A percentile compares a stretch with the other conserved stretches of the same genome.
Evolutionary conservation across 2,329 filamentous ascomycete genomes (phyloP).

Genomic region (Penicillium sp.): DNA sequence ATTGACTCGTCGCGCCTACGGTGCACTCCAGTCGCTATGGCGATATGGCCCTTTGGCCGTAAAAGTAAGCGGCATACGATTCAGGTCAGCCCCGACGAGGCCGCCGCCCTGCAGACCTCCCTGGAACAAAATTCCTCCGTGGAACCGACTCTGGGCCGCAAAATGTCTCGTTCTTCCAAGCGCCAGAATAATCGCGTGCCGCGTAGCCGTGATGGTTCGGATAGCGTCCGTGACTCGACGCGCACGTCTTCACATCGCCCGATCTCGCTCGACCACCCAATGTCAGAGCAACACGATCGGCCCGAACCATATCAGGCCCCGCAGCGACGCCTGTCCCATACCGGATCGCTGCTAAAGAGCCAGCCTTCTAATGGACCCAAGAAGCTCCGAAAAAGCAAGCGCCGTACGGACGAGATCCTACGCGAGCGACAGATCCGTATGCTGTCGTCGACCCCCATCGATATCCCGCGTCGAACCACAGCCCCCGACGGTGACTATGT

Average conservation of each 20-base stretch:
- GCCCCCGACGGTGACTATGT: constrained; percentile 52
- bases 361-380: constrained; percentile 54
- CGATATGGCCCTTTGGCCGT: constrained; percentile 77
- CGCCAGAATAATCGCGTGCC: constrained; percentile 31
- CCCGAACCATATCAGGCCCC: constrained; percentile 14
- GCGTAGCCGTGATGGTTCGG: constrained; percentile 22
- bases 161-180: constrained; percentile 33
- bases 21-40: constrained; percentile 51
- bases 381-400: constrained; percentile 65
- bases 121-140: constrained; percentile 28
- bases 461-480: constrained; percentile 57
- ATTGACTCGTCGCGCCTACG: constrained; percentile 15
- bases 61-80: constrained; percentile 64
- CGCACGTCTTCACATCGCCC: constrained; percentile 13
- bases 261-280: constrained; percentile 19
- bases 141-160: constrained; percentile 27
- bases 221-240: constrained; percentile 14
- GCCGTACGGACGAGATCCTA: constrained; percentile 67
- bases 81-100: constrained; percentile 52
- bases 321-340: constrained; percentile 42
- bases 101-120: constrained; percentile 34
- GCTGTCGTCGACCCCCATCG: constrained; percentile 66
- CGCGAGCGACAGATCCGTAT: constrained; percentile 85
- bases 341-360: constrained; percentile 52
- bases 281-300: constrained; percentile 21